Percentiles rank a stretch among this genome's conserved stretches.
Conservation (phyloP, 768 basidiomycete species). For the Auricularia sp. region DNA sequence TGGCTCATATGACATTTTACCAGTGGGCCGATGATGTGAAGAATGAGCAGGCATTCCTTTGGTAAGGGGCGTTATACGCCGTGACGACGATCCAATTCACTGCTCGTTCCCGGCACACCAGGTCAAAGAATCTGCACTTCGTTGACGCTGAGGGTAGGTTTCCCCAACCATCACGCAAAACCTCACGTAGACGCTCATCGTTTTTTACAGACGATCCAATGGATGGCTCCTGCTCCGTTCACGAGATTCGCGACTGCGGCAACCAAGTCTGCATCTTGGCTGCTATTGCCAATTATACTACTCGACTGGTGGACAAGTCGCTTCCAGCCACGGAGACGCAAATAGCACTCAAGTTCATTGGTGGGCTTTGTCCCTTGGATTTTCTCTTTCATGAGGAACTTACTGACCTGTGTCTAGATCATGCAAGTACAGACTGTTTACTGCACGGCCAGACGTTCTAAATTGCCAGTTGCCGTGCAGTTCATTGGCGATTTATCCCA, state of each 20-base stretch:
- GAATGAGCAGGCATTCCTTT: background rate
- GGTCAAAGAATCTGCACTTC: background rate
- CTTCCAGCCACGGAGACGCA: constrained; percentile 34
- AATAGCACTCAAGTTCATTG: constrained; percentile 46
- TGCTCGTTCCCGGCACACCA: background rate
- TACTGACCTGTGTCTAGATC: no score
- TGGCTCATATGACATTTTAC: no score
- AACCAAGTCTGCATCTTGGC: constrained; percentile 27
- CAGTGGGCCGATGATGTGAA: background rate
- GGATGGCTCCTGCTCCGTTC: constrained; percentile 39
- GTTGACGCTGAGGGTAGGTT: background rate
- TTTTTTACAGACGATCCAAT: constrained; percentile 27
- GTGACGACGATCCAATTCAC: no score
- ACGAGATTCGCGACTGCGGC: constrained; percentile 36
- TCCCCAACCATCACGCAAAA: background rate
- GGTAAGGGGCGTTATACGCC: background rate
- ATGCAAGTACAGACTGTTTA: no score
- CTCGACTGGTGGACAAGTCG: constrained; percentile 33
- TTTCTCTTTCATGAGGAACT: no score
- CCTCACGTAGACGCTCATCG: background rate
- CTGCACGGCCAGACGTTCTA: background rate
- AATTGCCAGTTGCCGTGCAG: constrained; percentile 4
- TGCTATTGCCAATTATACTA: constrained; percentile 50
- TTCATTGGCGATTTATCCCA: constrained; percentile 43
- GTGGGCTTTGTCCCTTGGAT: constrained; percentile 14